phyloP scores from a whole-genome alignment of 768 basidiomycete species.

The Lepiota brunneoincarnata region DNA sequence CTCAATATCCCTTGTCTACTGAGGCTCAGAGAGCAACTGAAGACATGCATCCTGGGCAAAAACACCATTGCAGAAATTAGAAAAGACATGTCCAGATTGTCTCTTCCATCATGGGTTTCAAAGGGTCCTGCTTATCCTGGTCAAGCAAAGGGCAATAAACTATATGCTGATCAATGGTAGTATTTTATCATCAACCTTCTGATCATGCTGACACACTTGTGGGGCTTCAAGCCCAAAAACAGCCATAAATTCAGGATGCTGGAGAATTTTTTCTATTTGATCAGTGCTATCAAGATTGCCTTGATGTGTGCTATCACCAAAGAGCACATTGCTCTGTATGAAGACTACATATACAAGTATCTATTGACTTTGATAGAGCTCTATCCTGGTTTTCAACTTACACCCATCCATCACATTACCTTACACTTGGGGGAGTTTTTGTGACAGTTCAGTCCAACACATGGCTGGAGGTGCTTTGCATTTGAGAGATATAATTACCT shows the following conservation, averaged over 20 bases:
- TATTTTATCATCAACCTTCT: conserved; percentile 34
- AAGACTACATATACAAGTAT: conserved; percentile 28
- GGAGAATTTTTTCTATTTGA: conserved; percentile 32
- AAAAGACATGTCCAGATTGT: conserved; percentile 15
- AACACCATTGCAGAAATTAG: conserved; percentile 8
- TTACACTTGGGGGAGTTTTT: conserved; percentile 34
- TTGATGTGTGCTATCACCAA: conserved; percentile 20
- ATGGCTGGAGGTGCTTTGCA: conserved; percentile 32
- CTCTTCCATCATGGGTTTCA: conserved; percentile 19
- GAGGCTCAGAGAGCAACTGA: background rate
- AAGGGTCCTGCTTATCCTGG: conserved; percentile 15
- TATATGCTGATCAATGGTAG: conserved; percentile 36
- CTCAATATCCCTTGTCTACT: too few relatives aligned
- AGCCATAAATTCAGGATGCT: conserved; percentile 18
- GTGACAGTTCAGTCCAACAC: conserved; percentile 30
- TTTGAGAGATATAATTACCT: too few relatives aligned
- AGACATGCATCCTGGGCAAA: background rate
- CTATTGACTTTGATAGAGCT: conserved; percentile 25
- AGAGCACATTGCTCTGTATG: conserved; percentile 21
- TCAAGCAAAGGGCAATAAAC: conserved; percentile 19
- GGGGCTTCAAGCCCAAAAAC: conserved; percentile 21
- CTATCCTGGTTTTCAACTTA: conserved; percentile 25
- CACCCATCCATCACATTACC: conserved; percentile 37
- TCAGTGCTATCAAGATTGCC: conserved; percentile 29
- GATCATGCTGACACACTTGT: conserved; percentile 32